Evolutionary conservation across 441 rosid genomes (phyloP).

Genomic region (Aleurites moluccanus): DNA sequence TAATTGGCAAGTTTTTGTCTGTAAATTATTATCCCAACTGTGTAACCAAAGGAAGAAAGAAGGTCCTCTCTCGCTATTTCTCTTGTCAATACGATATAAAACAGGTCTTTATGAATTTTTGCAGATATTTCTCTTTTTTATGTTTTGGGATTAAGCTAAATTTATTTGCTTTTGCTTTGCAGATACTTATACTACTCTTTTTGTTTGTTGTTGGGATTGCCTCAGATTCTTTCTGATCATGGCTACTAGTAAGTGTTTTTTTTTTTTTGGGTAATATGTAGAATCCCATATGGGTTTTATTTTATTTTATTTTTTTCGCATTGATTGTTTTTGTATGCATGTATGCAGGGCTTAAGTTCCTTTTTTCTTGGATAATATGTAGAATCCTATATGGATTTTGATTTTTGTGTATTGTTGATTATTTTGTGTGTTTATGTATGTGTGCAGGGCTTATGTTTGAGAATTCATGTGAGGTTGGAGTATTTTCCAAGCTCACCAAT

Average conservation of each 20-base stretch:
- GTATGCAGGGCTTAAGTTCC: background rate
- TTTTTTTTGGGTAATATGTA: background rate
- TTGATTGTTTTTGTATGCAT: no score
- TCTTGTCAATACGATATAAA: background rate
- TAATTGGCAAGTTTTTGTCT: background rate
- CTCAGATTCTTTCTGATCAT: background rate
- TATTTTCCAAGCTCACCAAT: conserved; percentile 93
- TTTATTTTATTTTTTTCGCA: background rate
- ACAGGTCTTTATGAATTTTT: background rate
- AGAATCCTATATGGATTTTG: background rate
- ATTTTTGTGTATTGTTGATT: background rate
- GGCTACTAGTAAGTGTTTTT: conserved; percentile 20
- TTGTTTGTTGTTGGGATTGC: background rate
- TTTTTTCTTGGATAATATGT: background rate
- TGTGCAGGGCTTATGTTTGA: conserved; percentile 83
- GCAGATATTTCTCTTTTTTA: background rate
- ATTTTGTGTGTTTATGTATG: background rate
- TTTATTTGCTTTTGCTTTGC: background rate
- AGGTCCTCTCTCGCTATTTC: no score
- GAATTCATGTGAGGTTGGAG: conserved; percentile 90
- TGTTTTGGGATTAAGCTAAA: background rate
- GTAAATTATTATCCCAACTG: background rate
- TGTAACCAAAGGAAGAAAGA: background rate
- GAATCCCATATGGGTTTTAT: background rate
- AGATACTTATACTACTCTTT: background rate